These are phyloP conservation scores for Exophiala viscosa DNA, from an alignment of 2,329 filamentous ascomycete genomes.

Conservation along the genomic window DNA sequence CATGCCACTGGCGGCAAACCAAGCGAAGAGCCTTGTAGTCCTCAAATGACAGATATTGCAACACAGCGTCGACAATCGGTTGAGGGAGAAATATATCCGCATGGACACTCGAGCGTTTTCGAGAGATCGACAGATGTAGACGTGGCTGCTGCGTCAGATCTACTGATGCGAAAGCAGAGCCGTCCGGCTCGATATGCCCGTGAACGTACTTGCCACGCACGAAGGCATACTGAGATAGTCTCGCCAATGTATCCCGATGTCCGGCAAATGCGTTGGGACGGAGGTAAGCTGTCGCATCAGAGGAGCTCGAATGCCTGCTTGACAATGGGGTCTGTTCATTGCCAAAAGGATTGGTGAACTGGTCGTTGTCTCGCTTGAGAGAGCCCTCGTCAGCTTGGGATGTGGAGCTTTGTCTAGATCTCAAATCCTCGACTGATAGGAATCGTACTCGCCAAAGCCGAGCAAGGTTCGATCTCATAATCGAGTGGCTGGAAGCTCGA, in stretches of 20 bases:
- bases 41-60: constrained; percentile 16
- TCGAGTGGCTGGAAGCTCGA: not conserved
- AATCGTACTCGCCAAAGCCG: constrained; percentile 12
- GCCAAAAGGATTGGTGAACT: constrained; percentile 15
- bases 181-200: not conserved
- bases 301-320: constrained; percentile 14
- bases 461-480: not conserved
- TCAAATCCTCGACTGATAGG: constrained; percentile 10
- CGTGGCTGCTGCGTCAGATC: not conserved
- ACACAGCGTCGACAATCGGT: constrained; percentile 12
- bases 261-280: constrained; percentile 20
- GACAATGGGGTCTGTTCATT: constrained; percentile 1
- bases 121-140: not conserved
- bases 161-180: not conserved
- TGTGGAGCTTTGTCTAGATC: constrained; percentile 5
- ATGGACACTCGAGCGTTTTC: not conserved
- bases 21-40: constrained; percentile 25
- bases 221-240: constrained; percentile 5
- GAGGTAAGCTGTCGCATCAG: constrained; percentile 15
- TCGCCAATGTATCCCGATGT: constrained; percentile 28
- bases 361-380: not conserved
- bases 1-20: constrained; percentile 24
- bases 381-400: not conserved
- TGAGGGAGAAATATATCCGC: constrained; percentile 13
- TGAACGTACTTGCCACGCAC: not conserved